These are phyloP conservation scores for Pseudevernia furfuracea DNA, from an alignment of 495 filamentous ascomycete species.

Conservation along the genomic window DNA sequence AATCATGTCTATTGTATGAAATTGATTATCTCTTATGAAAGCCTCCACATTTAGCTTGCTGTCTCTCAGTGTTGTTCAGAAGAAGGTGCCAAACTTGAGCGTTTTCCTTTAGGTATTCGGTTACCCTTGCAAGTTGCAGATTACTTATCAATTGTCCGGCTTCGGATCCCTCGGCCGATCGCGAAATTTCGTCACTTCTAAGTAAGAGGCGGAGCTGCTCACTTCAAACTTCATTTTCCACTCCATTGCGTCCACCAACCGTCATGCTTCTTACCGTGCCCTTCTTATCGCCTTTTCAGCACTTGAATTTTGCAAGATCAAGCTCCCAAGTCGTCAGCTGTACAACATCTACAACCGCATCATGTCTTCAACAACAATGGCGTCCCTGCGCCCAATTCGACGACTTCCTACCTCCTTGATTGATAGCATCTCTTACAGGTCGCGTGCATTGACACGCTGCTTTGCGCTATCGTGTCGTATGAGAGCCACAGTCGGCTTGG, in stretches of 20 bases:
- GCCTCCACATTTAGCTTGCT: not conserved
- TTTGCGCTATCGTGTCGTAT: conserved; percentile 9
- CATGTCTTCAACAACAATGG: conserved; percentile 2
- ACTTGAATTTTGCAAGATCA: too few species aligned
- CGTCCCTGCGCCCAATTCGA: not conserved
- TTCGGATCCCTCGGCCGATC: conserved; percentile 7
- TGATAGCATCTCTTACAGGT: not conserved
- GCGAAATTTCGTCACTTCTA: conserved; percentile 5
- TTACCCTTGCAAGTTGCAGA: too few species aligned
- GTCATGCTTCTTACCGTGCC: not conserved
- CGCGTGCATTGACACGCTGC: conserved; percentile 1
- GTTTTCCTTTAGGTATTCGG: not conserved
- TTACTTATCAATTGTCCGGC: conserved; percentile 1
- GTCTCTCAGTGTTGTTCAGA: not conserved
- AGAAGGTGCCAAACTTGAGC: not conserved
- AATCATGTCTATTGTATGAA: not conserved
- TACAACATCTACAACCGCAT: too few species aligned
- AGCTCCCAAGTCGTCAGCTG: too few species aligned
- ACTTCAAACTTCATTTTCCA: not conserved
- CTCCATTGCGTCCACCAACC: not conserved
- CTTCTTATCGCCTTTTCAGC: too few species aligned
- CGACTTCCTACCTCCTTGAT: conserved; percentile 1
- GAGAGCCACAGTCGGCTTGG: conserved; percentile 11
- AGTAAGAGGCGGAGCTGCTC: not conserved
- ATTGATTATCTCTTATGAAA: not conserved